Conservation (phyloP, 2,329 filamentous ascomycete species). For the Clathrospora elynae region DNA sequence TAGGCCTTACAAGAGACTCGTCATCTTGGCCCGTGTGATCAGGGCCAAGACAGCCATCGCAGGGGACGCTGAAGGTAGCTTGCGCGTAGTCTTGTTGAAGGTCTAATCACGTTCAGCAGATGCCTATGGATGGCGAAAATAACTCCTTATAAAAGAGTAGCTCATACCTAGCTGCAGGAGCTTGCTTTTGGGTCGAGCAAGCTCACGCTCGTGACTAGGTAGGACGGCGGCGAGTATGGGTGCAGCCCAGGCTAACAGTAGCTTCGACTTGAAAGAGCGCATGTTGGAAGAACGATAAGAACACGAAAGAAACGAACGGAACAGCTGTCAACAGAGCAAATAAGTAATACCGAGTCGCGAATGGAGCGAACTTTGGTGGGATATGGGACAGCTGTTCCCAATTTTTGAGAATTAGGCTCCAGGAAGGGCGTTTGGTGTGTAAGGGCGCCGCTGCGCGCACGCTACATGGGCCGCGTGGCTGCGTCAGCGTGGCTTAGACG, state of each 20-base stretch:
- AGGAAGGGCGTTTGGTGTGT: slow-evolving; percentile 23
- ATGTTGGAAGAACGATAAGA: slow-evolving; percentile 24
- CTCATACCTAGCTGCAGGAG: slow-evolving; percentile 40
- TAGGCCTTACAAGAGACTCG: slow-evolving; percentile 49
- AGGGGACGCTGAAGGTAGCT: slow-evolving; percentile 52
- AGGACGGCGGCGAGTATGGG: slow-evolving; percentile 40
- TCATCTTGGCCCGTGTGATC: slow-evolving; percentile 47
- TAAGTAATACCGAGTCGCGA: slow-evolving; percentile 19
- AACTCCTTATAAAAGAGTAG: slow-evolving; percentile 26
- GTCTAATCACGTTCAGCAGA: slow-evolving; percentile 40
- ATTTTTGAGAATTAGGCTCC: slow-evolving; percentile 40
- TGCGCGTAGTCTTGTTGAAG: slow-evolving; percentile 44
- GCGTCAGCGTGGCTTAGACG: slow-evolving; percentile 38
- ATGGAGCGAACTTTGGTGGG: slow-evolving; percentile 23
- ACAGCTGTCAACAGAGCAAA: slow-evolving; percentile 9
- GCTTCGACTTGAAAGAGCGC: slow-evolving; percentile 42
- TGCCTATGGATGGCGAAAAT: slow-evolving; percentile 40
- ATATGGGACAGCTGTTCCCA: slow-evolving; percentile 27
- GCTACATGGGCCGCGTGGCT: slow-evolving; percentile 19
- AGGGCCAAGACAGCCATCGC: slow-evolving; percentile 50
- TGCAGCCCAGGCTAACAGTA: slow-evolving; percentile 38
- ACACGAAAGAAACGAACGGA: slow-evolving; percentile 12
- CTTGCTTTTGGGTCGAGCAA: slow-evolving; percentile 26
- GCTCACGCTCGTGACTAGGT: slow-evolving; percentile 17
- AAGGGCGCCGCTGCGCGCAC: slow-evolving; percentile 12